phyloP scores from a whole-genome alignment of 1,284 basidiomycete species.

The Puccinia hordei region DNA sequence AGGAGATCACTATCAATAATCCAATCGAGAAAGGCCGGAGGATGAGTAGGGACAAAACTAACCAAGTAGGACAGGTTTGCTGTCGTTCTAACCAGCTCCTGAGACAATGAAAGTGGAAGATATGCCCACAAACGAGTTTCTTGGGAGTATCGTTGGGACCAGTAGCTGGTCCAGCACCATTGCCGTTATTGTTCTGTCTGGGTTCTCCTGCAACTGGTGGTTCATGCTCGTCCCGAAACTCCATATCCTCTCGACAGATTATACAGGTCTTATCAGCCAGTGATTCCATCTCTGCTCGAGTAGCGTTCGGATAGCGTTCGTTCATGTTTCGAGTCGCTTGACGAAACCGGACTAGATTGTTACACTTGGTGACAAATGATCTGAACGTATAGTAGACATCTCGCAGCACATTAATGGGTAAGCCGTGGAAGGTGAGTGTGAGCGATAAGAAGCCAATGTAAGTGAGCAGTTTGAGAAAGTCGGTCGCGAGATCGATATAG shows the following conservation, averaged over 20 bases:
- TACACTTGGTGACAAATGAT: slow-evolving; percentile 81
- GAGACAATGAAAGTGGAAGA: slow-evolving; percentile 97
- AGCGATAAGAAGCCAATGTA: slow-evolving; percentile 91
- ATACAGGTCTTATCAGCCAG: slow-evolving; percentile 92
- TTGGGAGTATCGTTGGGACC: slow-evolving; percentile 89
- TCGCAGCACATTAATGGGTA: slow-evolving; percentile 92
- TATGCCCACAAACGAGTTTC: slow-evolving; percentile 91
- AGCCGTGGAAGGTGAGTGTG: slow-evolving; percentile 89
- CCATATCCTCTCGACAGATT: slow-evolving; percentile 98
- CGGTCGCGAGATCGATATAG: slow-evolving; percentile 89
- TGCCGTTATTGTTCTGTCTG: slow-evolving; percentile 57
- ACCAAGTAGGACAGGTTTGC: slow-evolving; percentile 91
- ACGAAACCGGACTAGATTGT: slow-evolving; percentile 84
- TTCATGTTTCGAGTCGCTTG: slow-evolving; percentile 97
- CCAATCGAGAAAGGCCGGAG: background rate
- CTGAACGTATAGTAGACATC: slow-evolving; percentile 94
- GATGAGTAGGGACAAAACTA: slow-evolving; percentile 55
- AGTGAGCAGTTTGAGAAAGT: slow-evolving; percentile 87
- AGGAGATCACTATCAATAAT: background rate
- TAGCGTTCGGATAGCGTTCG: slow-evolving; percentile 90
- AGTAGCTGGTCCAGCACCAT: slow-evolving; percentile 19
- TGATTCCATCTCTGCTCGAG: slow-evolving; percentile 74
- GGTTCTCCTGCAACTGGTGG: background rate
- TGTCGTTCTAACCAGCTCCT: slow-evolving; percentile 97
- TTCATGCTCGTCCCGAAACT: slow-evolving; percentile 61